These are phyloP conservation scores for barley (Hordeum vulgare) DNA, from an alignment of 176 grass and related monocot genomes.

Conservation along the genomic window MorexV3_pseudomolecules_assembly NC_058522.1:566276753-566277252, in stretches of 20 bases:
- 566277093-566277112: slow-evolving; percentile 38
- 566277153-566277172: slow-evolving; percentile 21
- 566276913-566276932: slow-evolving; percentile 5
- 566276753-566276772: slow-evolving; percentile 22
- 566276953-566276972: slow-evolving; percentile 18
- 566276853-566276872: neutral
- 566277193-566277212: neutral
- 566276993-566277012: slow-evolving; percentile 35
- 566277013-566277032: slow-evolving; percentile 34
- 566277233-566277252: neutral
- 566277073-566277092: slow-evolving; percentile 36
- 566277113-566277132: slow-evolving; percentile 14
- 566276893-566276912: neutral
- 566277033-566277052: slow-evolving; percentile 3
- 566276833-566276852: slow-evolving; percentile 10
- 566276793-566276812: neutral
- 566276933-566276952: neutral
- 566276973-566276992: slow-evolving; percentile 38
- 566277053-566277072: slow-evolving; percentile 36
- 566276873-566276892: neutral
- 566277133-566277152: slow-evolving; percentile 51
- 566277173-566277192: slow-evolving; percentile 34
- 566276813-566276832: slow-evolving; percentile 16
- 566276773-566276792: neutral
- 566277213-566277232: slow-evolving; percentile 7